These are phyloP conservation scores for Oryza glaberrima DNA, from an alignment of 176 grass and related monocot genomes.

Conservation along the genomic window DNA sequence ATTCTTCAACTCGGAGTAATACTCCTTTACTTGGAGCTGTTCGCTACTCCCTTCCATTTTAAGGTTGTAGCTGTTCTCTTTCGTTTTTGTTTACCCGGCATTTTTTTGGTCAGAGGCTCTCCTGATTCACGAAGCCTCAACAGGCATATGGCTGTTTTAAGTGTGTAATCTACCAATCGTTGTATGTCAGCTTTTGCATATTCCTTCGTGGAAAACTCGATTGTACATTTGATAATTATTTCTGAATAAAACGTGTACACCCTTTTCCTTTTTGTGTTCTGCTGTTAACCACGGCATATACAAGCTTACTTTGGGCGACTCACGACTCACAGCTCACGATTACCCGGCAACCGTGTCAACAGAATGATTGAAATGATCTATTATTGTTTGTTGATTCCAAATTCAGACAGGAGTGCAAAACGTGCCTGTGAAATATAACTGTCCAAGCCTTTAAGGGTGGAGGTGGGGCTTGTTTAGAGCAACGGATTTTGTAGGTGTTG, in stretches of 20 bases:
- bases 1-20: not conserved
- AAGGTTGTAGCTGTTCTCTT: constrained; percentile 1
- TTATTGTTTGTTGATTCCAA: too few relatives aligned
- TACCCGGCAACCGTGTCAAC: too few relatives aligned
- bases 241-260: not conserved
- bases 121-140: not conserved
- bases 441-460: too few relatives aligned
- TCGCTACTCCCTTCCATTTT: not conserved
- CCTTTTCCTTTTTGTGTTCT: not conserved
- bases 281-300: not conserved
- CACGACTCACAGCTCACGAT: too few relatives aligned
- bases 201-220: not conserved
- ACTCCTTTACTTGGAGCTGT: not conserved
- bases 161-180: not conserved
- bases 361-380: too few relatives aligned
- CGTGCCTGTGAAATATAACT: too few relatives aligned
- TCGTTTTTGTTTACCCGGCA: not conserved
- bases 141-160: not conserved
- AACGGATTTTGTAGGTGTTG: too few relatives aligned
- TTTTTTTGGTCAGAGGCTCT: not conserved
- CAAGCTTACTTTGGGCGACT: too few relatives aligned
- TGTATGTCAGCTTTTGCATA: constrained; percentile 10
- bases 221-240: not conserved
- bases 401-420: too few relatives aligned
- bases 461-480: too few relatives aligned